Evolutionary conservation across 176 grass and related monocot species (phyloP), one percentile per base, ranked within the genome.

Genomic region (Phoenix roebelenii): DNA sequence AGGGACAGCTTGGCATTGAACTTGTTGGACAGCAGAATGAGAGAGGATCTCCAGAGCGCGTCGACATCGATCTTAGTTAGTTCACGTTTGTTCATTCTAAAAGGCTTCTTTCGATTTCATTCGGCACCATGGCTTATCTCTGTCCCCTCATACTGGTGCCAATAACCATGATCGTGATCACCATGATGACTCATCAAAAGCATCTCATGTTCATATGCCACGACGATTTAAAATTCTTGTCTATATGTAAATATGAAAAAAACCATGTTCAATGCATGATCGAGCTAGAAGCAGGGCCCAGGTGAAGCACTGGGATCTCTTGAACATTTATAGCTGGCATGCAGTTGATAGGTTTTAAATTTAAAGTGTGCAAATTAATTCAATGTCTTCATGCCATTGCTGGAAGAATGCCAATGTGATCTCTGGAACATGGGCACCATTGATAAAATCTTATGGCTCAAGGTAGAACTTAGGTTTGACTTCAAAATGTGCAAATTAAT

Each of bases 1-100:
- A 89, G 72, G 90, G 85, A 4, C 90, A 89, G 67, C 79, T 95
- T 60, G 90, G 90, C 17, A 73, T 67, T 3, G 85, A 95, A 72
- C 90, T 95, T 32, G 76, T 78, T 3, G 82, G 71, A 3, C 90
- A 89, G 14, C 79, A 89, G 61, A 89, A 58, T 14, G 90, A 95
- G 77, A 86, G 85, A 79, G 85, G 77, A 3, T 72, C 71, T 28
- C 77, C 90, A 0, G 90, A 95, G 60, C 59, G 4, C 15, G 90
- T 95, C 14, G 77, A 86, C 54, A 55, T 95, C 9, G 71, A 89
- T 63, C 85, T 95, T 55, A 77, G 61, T 65, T 89, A 82, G 71
- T 12, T 59, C 35, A n/a, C 24, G 7, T 26, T 15, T 17, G 30
- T 52, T 16, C 49, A 17, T 71, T 57, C 60, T 52, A 30, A 12